Conservation (phyloP, 129 eudicot genomes). For the Escallonia rubra region DNA sequence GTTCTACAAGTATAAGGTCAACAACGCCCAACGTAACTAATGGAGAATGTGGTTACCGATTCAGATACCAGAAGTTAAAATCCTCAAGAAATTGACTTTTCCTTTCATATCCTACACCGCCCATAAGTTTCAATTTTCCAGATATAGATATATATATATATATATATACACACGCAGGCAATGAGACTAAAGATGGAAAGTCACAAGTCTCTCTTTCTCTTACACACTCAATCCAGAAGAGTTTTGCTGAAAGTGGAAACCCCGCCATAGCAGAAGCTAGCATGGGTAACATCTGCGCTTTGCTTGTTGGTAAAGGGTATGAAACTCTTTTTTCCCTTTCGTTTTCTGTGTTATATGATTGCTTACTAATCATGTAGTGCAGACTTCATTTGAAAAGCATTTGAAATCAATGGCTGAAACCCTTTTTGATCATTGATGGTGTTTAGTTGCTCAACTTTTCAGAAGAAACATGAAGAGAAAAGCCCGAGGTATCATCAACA, state of each 20-base stretch:
- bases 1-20: not conserved
- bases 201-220: not conserved
- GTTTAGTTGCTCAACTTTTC: not conserved
- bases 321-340: not conserved
- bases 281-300: constrained; percentile 1
- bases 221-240: not conserved
- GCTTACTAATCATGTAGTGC: not conserved
- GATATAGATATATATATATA: too few relatives aligned
- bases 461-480: constrained; percentile 9
- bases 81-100: constrained; percentile 13
- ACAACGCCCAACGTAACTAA: constrained; percentile 20
- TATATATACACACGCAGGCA: not conserved
- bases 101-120: constrained; percentile 4
- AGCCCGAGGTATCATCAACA: not conserved
- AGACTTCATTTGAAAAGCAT: not conserved
- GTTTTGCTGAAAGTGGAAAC: too few relatives aligned
- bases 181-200: not conserved
- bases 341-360: not conserved
- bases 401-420: not conserved
- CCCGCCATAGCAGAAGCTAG: not conserved
- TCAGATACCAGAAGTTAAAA: not conserved
- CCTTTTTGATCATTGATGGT: not conserved
- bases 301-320: constrained; percentile 3
- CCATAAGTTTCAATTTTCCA: constrained; percentile 1
- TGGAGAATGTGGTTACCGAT: not conserved